These are phyloP conservation scores for Leccinum disarticulatum DNA, from an alignment of 768 basidiomycete species.

Conservation along the genomic window DNA sequence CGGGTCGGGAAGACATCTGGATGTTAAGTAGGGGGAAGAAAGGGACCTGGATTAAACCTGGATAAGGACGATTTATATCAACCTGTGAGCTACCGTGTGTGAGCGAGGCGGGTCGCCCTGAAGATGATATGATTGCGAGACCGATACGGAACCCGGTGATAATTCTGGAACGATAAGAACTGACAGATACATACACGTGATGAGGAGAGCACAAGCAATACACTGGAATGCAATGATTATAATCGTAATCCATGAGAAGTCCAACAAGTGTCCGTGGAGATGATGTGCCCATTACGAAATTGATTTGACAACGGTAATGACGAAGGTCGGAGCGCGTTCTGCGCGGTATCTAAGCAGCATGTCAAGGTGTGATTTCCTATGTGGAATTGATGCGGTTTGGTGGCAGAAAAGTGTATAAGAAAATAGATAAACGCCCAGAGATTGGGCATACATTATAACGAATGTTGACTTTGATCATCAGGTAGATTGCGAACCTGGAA, in stretches of 20 bases:
- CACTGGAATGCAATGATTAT: conserved; percentile 4
- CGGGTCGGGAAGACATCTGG: conserved; percentile 47
- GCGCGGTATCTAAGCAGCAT: conserved; percentile 22
- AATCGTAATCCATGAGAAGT: conserved; percentile 16
- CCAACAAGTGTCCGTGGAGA: conserved; percentile 15
- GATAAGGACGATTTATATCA: background rate
- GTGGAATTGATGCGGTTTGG: conserved; percentile 4
- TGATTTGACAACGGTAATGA: conserved; percentile 12
- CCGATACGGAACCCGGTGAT: background rate
- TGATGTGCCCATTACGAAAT: conserved; percentile 19
- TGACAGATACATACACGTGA: conserved; percentile 7
- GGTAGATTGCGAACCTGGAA: conserved; percentile 57
- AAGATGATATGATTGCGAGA: conserved; percentile 1
- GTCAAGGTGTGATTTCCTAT: conserved; percentile 3
- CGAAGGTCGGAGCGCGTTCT: conserved; percentile 5
- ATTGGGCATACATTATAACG: conserved; percentile 15
- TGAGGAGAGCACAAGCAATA: conserved; percentile 1
- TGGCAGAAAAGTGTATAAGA: conserved; percentile 5
- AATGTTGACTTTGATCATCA: conserved; percentile 40
- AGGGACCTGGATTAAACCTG: background rate
- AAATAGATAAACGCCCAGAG: conserved; percentile 8
- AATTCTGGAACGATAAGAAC: conserved; percentile 16
- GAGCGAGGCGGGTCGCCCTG: background rate
- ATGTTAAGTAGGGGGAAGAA: background rate
- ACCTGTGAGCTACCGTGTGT: background rate